Evolutionary conservation across 148 eudicot genomes (phyloP), one percentile per base, ranked within the genome.

Genomic region (Tetragonia tetragonoides): DNA sequence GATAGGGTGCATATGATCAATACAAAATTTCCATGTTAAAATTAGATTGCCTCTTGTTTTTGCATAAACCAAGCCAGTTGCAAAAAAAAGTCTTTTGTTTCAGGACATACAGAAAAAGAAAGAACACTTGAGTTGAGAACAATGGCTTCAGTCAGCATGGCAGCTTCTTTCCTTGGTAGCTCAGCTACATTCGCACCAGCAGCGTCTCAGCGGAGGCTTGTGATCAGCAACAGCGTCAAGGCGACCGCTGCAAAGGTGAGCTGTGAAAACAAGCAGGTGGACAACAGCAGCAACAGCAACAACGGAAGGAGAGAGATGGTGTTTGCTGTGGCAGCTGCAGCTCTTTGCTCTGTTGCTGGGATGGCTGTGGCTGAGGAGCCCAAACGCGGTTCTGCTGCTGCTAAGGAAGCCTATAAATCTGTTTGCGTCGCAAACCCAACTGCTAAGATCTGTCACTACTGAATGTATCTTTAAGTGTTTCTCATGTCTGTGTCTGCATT

Each of bases 371-470:
- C 87, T 0, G 80, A 68, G 21, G 88, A 80, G 57, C 88, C 84
- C 1, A 80, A 82, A 56, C 82, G 79, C 28, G 90, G 90, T 7
- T 56, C 83, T 28, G 59, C 84, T 1, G 86, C 78, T 51, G 87
- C 90, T 47, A 86, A 63, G 85, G 86, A 86, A 72, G 54, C 67
- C 23, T 86, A 84, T 76, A 79, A 79, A 2, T 77, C 88, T 42
- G 86, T 88, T 39, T 88, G 90, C 78, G 83, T 86, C 64, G 76
- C 88, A 70, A 88, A 86, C 76, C 90, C 90, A 2, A 88, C 90
- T 70, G 90, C 90, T 63, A 84, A 40, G 70, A 78, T 88, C 68
- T 86, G 87, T 76, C 72, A 79, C 81, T 75, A 88, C 69, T 88
- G 77, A 87, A 7, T 88, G 77, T 85, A 7, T 8, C 8, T 5